Evolutionary conservation across 2,329 filamentous ascomycete species (phyloP), one percentile per base, ranked within the genome.

Genomic region (Trichoderma pleuroti): DNA sequence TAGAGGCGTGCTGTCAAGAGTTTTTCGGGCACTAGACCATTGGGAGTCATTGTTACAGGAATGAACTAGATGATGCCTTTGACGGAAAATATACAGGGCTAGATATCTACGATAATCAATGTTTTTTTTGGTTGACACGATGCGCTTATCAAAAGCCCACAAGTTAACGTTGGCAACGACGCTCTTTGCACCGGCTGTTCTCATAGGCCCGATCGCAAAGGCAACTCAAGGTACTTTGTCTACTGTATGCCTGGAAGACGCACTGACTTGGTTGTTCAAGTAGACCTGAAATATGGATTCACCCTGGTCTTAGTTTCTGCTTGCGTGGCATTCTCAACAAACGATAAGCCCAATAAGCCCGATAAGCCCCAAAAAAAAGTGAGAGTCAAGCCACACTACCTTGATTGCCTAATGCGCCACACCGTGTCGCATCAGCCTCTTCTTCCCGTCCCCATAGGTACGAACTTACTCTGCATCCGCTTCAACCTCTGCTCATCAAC

Each of bases 31-130:
- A 60, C 70, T 36, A 57, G 57, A 68, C 52, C 26, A 57, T 52
- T 57, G 46, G 63, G 63, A 68, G 57, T 68, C 63, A 34, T 39
- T 59, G 24, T 34, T 68, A 56, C 63, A 64, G 52, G 61, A 34
- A 63, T 32, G 56, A 59, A 59, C 56, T 70, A 70, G 68, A 70
- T 64, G 30, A 70, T 59, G 68, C 49, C 49, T 64, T 59, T 52
- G 54, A 34, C 14, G 28, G 30, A 34, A 69, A 49, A 68, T 57
- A 68, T 68, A 68, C 65, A 60, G 56, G 68, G 60, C 59, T 70
- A 70, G 68, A 70, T 65, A 65, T 64, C 68, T 70, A 65, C 56
- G 46, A 63, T 70, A 64, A 70, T 70, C 52, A 70, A 70, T 59
- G 42, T 56, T 56, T 65, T 70, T 62, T 56, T 26, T 26, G 57